These are phyloP conservation scores for Marasmius tenuissimus DNA, from an alignment of 1,284 basidiomycete species.

Conservation along the genomic window DNA sequence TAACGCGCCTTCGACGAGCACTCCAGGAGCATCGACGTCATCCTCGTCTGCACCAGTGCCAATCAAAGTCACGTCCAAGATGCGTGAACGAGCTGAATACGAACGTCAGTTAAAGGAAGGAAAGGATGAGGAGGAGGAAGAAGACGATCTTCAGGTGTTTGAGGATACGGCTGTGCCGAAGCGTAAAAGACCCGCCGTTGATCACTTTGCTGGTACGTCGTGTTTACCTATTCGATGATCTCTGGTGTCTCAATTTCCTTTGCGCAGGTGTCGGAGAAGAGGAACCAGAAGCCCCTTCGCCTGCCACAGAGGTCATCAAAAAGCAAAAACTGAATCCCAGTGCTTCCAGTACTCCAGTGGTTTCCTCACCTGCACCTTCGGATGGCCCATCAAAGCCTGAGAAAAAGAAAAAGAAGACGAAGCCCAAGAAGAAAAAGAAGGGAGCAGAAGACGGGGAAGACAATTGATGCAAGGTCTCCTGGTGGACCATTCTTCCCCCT, in stretches of 20 bases:
- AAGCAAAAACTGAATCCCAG: conserved; percentile 5
- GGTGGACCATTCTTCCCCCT: neutral
- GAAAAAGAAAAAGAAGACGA: conserved; percentile 25
- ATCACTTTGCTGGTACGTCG: conserved; percentile 63
- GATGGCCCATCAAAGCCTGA: conserved; percentile 15
- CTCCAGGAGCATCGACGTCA: conserved; percentile 12
- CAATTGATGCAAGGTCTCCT: neutral
- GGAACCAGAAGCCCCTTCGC: neutral
- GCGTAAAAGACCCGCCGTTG: conserved; percentile 52
- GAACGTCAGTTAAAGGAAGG: conserved; percentile 52
- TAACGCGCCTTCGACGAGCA: conserved; percentile 4
- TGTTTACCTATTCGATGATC: neutral
- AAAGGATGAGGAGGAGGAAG: conserved; percentile 37
- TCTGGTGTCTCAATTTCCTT: neutral
- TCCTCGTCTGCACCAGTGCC: conserved; percentile 38
- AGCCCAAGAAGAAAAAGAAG: conserved; percentile 13
- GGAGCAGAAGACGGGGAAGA: neutral
- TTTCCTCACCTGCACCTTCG: neutral
- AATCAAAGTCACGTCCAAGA: conserved; percentile 64
- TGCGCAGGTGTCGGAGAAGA: conserved; percentile 1
- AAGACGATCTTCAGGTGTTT: conserved; percentile 32
- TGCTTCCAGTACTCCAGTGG: neutral
- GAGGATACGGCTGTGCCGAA: conserved; percentile 36
- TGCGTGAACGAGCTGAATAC: conserved; percentile 64
- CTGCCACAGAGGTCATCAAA: neutral